Evolutionary conservation across 495 filamentous ascomycete species (phyloP).

Genomic region (Penicillium diatomitis): DNA sequence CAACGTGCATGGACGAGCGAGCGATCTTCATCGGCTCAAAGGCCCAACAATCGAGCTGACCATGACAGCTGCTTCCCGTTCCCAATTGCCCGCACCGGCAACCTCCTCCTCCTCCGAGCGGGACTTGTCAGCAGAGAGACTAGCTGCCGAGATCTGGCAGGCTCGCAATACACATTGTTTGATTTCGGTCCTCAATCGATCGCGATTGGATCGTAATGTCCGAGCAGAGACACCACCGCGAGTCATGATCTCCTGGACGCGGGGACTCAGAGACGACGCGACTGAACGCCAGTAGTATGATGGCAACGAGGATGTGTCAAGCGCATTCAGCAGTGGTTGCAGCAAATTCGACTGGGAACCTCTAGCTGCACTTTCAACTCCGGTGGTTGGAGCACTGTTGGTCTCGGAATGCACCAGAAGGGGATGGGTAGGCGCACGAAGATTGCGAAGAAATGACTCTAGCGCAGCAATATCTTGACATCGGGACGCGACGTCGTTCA

Average conservation of each 20-base stretch:
- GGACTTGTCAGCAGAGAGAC: constrained; percentile 29
- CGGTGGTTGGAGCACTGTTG: constrained; percentile 1
- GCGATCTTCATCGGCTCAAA: constrained; percentile 32
- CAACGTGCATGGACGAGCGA: neutral
- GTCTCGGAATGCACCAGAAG: constrained; percentile 32
- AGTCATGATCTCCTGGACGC: constrained; percentile 73
- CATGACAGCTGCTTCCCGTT: constrained; percentile 94
- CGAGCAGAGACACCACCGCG: constrained; percentile 78
- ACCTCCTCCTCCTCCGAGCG: constrained; percentile 29
- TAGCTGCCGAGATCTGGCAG: constrained; percentile 48
- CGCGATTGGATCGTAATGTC: constrained; percentile 66
- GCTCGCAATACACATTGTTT: constrained; percentile 76
- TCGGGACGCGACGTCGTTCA: constrained; percentile 70
- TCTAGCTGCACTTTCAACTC: constrained; percentile 1
- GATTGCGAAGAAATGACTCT: constrained; percentile 64
- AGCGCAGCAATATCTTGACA: constrained; percentile 88
- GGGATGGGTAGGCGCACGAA: constrained; percentile 56
- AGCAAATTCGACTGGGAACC: constrained; percentile 48
- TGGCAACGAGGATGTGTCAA: constrained; percentile 80
- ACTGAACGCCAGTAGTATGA: constrained; percentile 89
- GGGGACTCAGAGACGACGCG: constrained; percentile 63
- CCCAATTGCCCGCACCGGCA: constrained; percentile 53
- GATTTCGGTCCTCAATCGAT: constrained; percentile 66
- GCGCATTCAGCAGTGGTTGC: constrained; percentile 58
- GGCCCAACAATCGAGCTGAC: constrained; percentile 60